These are phyloP conservation scores for Dispira parvispora DNA, from an alignment of 192 early-diverging fungal species.

Conservation along the genomic window DNA sequence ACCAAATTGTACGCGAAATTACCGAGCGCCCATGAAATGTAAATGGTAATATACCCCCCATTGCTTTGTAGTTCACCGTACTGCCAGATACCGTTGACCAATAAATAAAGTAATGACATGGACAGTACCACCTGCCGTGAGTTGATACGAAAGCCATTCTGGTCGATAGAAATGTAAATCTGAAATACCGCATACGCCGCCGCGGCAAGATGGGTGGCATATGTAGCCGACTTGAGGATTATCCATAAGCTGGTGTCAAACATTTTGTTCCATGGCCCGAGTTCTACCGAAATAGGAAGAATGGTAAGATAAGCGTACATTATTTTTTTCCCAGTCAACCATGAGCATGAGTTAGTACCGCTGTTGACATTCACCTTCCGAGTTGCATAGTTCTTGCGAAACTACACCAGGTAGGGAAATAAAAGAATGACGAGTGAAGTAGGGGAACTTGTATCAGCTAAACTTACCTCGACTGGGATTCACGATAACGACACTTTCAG, in stretches of 20 bases:
- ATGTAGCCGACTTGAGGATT: slow-evolving; percentile 1
- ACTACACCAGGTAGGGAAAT: not conserved
- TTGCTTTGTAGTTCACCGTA: slow-evolving; percentile 6
- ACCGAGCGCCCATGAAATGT: slow-evolving; percentile 4
- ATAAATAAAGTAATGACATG: not conserved
- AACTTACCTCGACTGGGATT: not conserved
- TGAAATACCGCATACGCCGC: not conserved
- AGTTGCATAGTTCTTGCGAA: not conserved
- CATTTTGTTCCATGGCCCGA: not conserved
- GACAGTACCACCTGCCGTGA: not conserved
- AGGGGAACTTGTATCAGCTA: not conserved
- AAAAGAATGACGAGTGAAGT: not conserved
- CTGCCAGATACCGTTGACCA: slow-evolving; percentile 6
- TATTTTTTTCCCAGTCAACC: not conserved
- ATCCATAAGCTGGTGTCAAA: not conserved
- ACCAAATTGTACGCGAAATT: slow-evolving; percentile 6
- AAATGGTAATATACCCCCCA: slow-evolving; percentile 1
- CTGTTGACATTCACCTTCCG: not conserved
- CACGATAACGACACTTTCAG: not conserved
- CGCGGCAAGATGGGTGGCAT: not conserved
- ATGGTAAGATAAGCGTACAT: not conserved
- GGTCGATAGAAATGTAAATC: not conserved
- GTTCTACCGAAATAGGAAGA: not conserved
- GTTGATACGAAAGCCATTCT: slow-evolving; percentile 2
- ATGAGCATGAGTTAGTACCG: not conserved